Percentiles rank a stretch among this genome's conserved stretches.
phyloP scores from a whole-genome alignment of 2,329 filamentous ascomycete genomes.

The Colletotrichum sp. region DNA sequence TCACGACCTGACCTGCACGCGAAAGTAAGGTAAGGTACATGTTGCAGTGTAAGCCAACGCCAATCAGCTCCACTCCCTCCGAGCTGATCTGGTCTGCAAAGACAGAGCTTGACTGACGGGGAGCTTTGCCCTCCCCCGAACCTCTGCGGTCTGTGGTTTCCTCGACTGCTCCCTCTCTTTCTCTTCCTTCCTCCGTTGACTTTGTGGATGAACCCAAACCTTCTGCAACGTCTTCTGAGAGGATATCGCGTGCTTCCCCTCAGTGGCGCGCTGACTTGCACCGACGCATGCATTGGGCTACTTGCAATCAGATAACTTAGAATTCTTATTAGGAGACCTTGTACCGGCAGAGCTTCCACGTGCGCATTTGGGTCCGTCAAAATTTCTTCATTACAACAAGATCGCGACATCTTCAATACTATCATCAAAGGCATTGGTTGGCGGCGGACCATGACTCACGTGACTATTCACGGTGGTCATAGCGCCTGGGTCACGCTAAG shows the following conservation, averaged over 20 bases:
- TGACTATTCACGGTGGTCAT: conserved; percentile 30
- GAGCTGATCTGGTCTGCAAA: conserved; percentile 16
- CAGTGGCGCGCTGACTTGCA: background rate
- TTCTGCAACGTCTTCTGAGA: background rate
- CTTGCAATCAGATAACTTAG: background rate
- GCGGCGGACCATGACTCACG: conserved; percentile 17
- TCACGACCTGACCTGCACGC: background rate
- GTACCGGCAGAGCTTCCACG: background rate
- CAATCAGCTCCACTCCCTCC: conserved; percentile 19
- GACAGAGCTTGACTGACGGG: conserved; percentile 24
- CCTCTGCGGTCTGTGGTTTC: conserved; percentile 28
- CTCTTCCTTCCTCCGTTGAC: background rate
- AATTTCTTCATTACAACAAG: background rate
- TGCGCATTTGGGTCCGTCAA: background rate
- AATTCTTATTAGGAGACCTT: background rate
- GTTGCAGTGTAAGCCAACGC: conserved; percentile 5
- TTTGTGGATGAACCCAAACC: background rate
- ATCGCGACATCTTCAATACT: background rate
- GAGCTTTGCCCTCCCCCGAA: conserved; percentile 34
- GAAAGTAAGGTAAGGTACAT: conserved; percentile 9
- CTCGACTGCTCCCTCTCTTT: conserved; percentile 28
- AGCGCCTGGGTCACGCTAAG: conserved; percentile 29
- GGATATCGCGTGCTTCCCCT: background rate
- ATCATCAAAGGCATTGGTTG: background rate
- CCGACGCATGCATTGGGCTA: background rate